Base-by-base conservation (phyloP, 2,329 filamentous ascomycete genomes). In the Colletotrichum destructivum region DNA sequence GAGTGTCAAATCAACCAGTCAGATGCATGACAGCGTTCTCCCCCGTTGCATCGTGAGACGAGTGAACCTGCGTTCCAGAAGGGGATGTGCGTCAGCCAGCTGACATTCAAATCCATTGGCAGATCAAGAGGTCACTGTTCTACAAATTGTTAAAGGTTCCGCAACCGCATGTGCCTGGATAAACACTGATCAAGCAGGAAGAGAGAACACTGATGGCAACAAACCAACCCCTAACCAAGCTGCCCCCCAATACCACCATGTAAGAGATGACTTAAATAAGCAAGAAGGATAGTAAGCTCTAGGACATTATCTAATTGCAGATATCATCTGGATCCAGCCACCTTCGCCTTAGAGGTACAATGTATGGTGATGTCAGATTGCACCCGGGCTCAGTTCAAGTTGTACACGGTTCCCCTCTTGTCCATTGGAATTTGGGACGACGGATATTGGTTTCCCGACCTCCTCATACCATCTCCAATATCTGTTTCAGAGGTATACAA, bases 381-480 rank as follows among this genome's bases (percentile, higher is more conserved):
- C 42, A 23, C 35, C n/a, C 55, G 15, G 16, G 21, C 18, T 18
- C 55, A 59, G n/a, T n/a, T 38, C 23, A 18, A 42, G 3, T 18
- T 38, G 38, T 31, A 23, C n/a, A 57, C 8, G 16, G 13, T 13
- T 57, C 12, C 35, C 35, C n/a, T 21, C 8, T 9, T 42, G 15
- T 21, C 21, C 21, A 38, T n/a, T 16, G 42, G 9, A 42, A 13
- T 42, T 16, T 44, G 38, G 13, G 55, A 44, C 16, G 55, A 59
- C 55, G 55, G 55, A 21, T 42, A 59, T 42, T 13, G 13, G 42
- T 59, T 59, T 59, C 38, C 55, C 21, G 35, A 26, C 16, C 13
- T 26, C 38, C 55, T 44, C 55, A 21, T 15, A 8, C 42, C 40
- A 13, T 16, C 54, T 21, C n/a, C 35, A 4, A 23, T 5, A 15